Evolutionary conservation across 202 grass and related monocot genomes (phyloP).

Genomic region (Schoenoplectus triqueter): DNA sequence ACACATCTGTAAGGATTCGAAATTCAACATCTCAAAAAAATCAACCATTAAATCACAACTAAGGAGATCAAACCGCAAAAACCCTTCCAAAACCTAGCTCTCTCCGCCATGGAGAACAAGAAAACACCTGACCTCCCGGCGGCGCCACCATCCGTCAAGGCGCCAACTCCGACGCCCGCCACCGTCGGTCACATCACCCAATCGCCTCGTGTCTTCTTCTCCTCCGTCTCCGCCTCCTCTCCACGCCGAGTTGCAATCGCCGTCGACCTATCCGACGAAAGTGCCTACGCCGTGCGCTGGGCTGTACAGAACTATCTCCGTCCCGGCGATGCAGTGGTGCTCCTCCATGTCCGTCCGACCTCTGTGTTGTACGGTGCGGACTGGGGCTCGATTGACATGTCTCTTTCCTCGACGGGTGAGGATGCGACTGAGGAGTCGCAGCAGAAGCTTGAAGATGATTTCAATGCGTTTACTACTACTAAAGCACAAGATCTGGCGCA

Average conservation of each 20-base stretch:
- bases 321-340: constrained; percentile 73
- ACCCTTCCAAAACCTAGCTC: constrained; percentile 39
- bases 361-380: constrained; percentile 75
- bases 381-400: constrained; percentile 72
- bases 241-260: constrained; percentile 91
- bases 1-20: constrained; percentile 18
- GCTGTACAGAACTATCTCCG: constrained; percentile 92
- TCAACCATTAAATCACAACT: not conserved
- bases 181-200: constrained; percentile 58
- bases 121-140: constrained; percentile 51
- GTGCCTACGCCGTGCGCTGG: constrained; percentile 71
- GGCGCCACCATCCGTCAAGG: constrained; percentile 66
- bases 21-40: constrained; percentile 1
- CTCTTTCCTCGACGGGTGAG: constrained; percentile 38
- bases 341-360: constrained; percentile 75
- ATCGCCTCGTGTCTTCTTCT: constrained; percentile 82
- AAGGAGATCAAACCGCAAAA: not conserved
- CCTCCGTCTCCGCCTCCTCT: constrained; percentile 48
- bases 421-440: constrained; percentile 53
- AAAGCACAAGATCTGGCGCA: constrained; percentile 74
- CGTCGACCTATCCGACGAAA: constrained; percentile 83
- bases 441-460: constrained; percentile 75
- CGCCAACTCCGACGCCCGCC: constrained; percentile 57
- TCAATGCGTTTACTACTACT: constrained; percentile 65
- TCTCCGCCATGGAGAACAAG: constrained; percentile 54